Evolutionary conservation across 148 eudicot species (phyloP).

Genomic region (Gaultheria prostrata): DNA sequence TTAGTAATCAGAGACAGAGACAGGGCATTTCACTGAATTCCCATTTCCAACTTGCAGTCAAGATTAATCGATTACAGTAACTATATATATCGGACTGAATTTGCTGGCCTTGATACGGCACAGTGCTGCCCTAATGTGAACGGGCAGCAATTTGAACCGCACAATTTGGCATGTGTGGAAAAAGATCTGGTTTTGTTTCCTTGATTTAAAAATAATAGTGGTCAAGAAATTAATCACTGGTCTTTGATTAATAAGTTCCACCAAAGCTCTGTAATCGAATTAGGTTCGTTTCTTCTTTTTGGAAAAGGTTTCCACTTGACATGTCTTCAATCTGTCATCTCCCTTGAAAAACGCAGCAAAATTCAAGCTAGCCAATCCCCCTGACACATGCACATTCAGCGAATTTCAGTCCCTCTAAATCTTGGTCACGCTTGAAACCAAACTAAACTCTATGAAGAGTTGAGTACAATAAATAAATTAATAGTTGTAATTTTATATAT

Average conservation of each 20-base stretch:
- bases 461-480: no score
- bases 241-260: no score
- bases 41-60: not conserved
- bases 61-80: no score
- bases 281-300: no score
- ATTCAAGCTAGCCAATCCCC: not conserved
- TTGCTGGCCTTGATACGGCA: not conserved
- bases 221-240: not conserved
- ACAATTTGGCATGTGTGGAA: not conserved
- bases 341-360: not conserved
- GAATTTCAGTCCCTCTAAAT: no score
- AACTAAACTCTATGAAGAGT: no score
- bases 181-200: not conserved
- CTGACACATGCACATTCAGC: no score
- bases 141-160: not conserved
- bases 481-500: no score
- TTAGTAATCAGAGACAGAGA: not conserved
- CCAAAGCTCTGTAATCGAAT: no score
- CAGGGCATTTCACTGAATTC: not conserved
- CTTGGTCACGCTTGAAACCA: no score
- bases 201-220: not conserved
- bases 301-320: not conserved
- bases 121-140: not conserved
- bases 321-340: not conserved
- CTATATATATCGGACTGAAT: not conserved